Conservation (phyloP, 164 flowering plant species). For the Umbellularia californica region DNA sequence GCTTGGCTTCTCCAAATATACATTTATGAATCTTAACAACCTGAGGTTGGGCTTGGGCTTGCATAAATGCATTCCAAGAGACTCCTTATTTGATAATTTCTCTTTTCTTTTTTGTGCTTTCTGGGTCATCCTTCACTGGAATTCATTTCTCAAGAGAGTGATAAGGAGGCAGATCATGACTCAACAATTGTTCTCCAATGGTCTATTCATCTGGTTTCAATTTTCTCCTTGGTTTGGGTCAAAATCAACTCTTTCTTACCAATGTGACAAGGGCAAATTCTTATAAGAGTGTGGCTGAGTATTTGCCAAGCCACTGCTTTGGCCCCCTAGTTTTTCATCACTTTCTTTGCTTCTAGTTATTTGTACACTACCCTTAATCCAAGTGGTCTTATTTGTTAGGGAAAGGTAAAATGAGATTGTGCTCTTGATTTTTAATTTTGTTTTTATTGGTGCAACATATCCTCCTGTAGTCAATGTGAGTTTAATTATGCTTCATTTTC, state of each 20-base stretch:
- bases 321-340: neutral
- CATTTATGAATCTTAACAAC: no score
- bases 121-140: conserved; percentile 67
- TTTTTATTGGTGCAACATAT: neutral
- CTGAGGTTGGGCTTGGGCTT: no score
- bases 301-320: neutral
- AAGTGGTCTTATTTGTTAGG: neutral
- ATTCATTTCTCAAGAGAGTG: conserved; percentile 67
- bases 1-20: no score
- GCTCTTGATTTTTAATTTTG: neutral
- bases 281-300: neutral
- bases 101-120: conserved; percentile 40
- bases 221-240: conserved; percentile 70
- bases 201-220: conserved; percentile 69
- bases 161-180: conserved; percentile 69
- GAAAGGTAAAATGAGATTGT: neutral
- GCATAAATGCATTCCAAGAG: conserved; percentile 24
- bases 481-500: neutral
- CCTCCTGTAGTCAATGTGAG: neutral
- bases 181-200: conserved; percentile 71
- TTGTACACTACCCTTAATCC: no score
- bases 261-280: neutral
- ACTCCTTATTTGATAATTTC: conserved; percentile 60
- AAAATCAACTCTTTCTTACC: neutral
- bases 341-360: no score